These are phyloP conservation scores for Leccinum subspadiceum DNA, from an alignment of 1,284 basidiomycete genomes.

Conservation along the genomic window DNA sequence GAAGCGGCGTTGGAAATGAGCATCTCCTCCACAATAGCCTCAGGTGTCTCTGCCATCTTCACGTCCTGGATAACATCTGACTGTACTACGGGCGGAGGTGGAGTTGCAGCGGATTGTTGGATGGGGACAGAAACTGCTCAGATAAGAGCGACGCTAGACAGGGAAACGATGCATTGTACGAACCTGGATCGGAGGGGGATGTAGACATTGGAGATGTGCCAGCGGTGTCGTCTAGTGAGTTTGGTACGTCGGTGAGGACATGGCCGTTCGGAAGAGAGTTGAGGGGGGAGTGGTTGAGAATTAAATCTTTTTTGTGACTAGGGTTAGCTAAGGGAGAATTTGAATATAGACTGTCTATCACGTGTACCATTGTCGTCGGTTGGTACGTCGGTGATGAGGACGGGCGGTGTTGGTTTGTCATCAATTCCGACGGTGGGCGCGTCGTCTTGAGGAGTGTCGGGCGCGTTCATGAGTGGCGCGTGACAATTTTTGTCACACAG, in stretches of 20 bases:
- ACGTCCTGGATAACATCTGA: constrained; percentile 52
- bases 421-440: constrained; percentile 31
- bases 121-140: constrained; percentile 46
- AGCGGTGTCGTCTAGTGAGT: constrained; percentile 35
- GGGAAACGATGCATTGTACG: constrained; percentile 25
- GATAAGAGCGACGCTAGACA: constrained; percentile 26
- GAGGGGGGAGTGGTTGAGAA: constrained; percentile 57
- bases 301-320: constrained; percentile 46
- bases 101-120: constrained; percentile 44
- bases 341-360: constrained; percentile 32
- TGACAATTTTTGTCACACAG: constrained; percentile 49
- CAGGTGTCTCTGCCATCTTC: constrained; percentile 41
- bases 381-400: constrained; percentile 34
- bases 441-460: constrained; percentile 39
- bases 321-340: constrained; percentile 48
- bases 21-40: constrained; percentile 21
- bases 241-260: constrained; percentile 55
- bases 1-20: constrained; percentile 18
- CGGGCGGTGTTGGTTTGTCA: constrained; percentile 32
- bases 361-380: constrained; percentile 35
- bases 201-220: constrained; percentile 39
- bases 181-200: constrained; percentile 51
- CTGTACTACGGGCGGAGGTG: constrained; percentile 47
- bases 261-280: constrained; percentile 57
- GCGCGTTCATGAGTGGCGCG: constrained; percentile 55